Percentiles rank a stretch among this genome's conserved stretches.
These are phyloP conservation scores for Trifolium subterraneum DNA, from an alignment of 306 rosid species.

Conservation along the genomic window DNA sequence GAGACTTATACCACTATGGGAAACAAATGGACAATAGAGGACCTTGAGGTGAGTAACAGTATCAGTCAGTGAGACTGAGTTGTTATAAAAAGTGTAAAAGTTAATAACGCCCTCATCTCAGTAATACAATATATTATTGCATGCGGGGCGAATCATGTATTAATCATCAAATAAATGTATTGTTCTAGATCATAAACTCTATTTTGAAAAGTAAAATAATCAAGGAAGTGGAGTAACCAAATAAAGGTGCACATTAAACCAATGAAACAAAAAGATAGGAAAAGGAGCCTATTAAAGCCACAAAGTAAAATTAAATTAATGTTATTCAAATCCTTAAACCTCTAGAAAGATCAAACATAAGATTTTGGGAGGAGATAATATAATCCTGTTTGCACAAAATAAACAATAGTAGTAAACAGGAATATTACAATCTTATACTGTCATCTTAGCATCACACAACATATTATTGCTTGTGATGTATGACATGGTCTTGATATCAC, in stretches of 20 bases:
- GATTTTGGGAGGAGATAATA: constrained; percentile 24
- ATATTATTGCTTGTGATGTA: constrained; percentile 1
- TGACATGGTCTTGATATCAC: neutral
- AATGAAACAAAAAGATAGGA: constrained; percentile 4
- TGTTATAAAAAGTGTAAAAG: no score
- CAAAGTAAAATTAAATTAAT: neutral
- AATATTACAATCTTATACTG: constrained; percentile 1
- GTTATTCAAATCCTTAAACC: no score
- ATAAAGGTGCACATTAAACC: constrained; percentile 22
- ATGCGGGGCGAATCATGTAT: no score
- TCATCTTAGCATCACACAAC: constrained; percentile 13
- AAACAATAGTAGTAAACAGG: neutral
- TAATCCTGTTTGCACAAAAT: neutral
- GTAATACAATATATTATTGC: no score
- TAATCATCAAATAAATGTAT: no score
- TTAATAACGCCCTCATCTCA: no score
- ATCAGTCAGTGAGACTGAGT: no score
- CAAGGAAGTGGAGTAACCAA: constrained; percentile 2
- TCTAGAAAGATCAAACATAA: neutral
- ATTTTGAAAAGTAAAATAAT: constrained; percentile 13
- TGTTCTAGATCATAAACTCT: neutral
- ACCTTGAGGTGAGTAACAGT: no score
- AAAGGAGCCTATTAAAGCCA: constrained; percentile 22
- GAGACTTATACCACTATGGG: no score
- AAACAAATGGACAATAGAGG: no score